Base-by-base conservation (phyloP, 164 flowering plant species). In the Magnolia changhungtana region DNA sequence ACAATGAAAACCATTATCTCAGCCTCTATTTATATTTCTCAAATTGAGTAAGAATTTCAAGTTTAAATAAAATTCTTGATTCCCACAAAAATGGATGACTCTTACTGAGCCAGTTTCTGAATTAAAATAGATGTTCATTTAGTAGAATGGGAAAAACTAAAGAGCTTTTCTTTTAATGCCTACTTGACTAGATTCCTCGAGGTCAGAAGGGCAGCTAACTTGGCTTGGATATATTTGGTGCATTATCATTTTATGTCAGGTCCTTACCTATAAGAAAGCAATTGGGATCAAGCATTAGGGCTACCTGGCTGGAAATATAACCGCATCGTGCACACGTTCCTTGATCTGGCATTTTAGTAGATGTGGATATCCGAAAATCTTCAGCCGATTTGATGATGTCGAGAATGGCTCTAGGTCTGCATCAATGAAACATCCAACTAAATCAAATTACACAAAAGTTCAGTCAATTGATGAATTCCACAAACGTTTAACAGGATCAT, bases 331-430 rank as follows among this genome's bases (percentile, higher is more conserved):
- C 97, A 84, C 98, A 96, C 10, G 88, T 91, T 69, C 98, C 98
- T 82, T 96, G 99, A 85, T 94, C 98, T 9, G 99, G 99, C 99
- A 96, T 92, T 83, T 92, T 96, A 58, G 98, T 88, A 45, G 88
- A 66, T 45, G 92, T 89, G 29, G 98, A 88, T 74, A 96, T 94
- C 88, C 99, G 89, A 75, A 96, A 96, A 78, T 88, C 78, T 78
- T 96, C 99, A 1, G 98, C 98, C 20, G 98, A 96, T 79, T 83
- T 88, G 61, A 94, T 96, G 77, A 96, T 94, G 82, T 96, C 99
- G 20, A 96, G 89, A 80, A 96, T 93, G 71, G 98, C 99, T 82
- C 94, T 86, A 7, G 99, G 98, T 82, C 99, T 96, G 90, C 83
- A 84, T 55, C 19, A 50, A 50, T 20, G 67, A 75, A 19, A 61